Conservation (phyloP, 176 grass and related monocot species). For the Bromus sterilis region DNA sequence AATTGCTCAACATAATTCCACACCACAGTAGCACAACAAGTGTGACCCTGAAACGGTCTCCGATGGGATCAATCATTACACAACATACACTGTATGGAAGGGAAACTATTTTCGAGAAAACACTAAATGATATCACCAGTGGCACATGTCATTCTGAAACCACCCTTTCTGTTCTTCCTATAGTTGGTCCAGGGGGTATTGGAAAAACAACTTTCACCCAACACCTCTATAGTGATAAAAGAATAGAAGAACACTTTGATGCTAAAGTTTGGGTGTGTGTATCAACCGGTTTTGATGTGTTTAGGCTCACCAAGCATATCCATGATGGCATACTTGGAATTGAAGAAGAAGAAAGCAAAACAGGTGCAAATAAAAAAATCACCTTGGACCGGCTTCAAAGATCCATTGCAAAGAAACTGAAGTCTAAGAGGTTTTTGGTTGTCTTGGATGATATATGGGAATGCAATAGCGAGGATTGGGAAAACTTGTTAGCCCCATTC, state of each 20-base stretch:
- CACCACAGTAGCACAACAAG: not conserved
- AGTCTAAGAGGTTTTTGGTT: no score
- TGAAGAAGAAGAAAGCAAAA: no score
- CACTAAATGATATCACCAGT: not conserved
- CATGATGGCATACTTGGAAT: not conserved
- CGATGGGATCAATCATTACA: not conserved
- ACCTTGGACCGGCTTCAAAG: no score
- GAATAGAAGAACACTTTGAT: not conserved
- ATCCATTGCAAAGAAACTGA: no score
- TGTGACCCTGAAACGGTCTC: not conserved
- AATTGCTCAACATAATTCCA: no score
- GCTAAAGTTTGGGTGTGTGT: not conserved
- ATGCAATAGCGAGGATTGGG: no score
- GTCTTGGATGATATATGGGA: no score
- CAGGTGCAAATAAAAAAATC: no score
- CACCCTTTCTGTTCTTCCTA: not conserved
- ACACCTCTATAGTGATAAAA: not conserved
- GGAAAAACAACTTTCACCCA: not conserved
- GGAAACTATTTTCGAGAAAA: not conserved
- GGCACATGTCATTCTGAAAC: rapidly evolving
- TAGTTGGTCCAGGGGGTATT: not conserved
- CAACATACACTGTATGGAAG: not conserved
- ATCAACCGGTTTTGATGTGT: not conserved
- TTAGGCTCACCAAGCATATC: not conserved
- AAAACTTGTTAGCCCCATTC: no score